Percentiles rank a stretch among this genome's conserved stretches.
Conservation (phyloP, 108 stramenopile species). For the Cyclotella kingstonii region DNA sequence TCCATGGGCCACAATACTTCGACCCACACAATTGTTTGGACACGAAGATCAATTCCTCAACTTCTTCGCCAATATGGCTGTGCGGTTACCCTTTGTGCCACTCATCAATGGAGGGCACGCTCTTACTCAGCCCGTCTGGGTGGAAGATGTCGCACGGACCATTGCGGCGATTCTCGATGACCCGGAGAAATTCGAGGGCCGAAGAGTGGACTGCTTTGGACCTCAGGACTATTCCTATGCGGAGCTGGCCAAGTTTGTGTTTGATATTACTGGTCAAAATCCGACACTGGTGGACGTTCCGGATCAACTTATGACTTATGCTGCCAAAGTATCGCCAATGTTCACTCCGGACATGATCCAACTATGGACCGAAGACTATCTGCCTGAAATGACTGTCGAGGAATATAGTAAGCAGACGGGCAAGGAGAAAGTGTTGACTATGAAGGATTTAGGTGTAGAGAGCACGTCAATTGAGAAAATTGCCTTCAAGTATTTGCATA, state of each 20-base stretch:
- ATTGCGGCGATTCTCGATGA: slow-evolving; percentile 71
- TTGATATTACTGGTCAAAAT: slow-evolving; percentile 81
- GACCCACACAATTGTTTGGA: slow-evolving; percentile 94
- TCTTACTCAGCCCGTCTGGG: slow-evolving; percentile 93
- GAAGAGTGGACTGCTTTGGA: slow-evolving; percentile 91
- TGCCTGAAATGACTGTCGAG: slow-evolving; percentile 67
- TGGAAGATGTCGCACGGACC: slow-evolving; percentile 89
- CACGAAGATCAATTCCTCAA: slow-evolving; percentile 93
- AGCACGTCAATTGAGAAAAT: slow-evolving; percentile 83
- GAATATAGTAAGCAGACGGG: slow-evolving; percentile 52
- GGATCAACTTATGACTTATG: slow-evolving; percentile 34
- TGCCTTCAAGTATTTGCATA: slow-evolving; percentile 87
- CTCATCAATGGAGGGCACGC: slow-evolving; percentile 83
- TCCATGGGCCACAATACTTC: slow-evolving; percentile 92
- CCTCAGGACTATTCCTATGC: slow-evolving; percentile 89
- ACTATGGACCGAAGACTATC: slow-evolving; percentile 75
- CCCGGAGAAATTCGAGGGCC: slow-evolving; percentile 79
- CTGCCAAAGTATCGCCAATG: slow-evolving; percentile 64
- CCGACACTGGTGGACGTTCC: slow-evolving; percentile 70
- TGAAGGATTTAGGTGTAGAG: slow-evolving; percentile 83
- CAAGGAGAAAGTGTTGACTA: slow-evolving; percentile 64
- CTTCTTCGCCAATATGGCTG: slow-evolving; percentile 77
- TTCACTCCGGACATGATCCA: slow-evolving; percentile 78
- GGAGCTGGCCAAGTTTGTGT: slow-evolving; percentile 90
- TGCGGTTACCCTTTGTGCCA: slow-evolving; percentile 63